Conservation (phyloP, 768 basidiomycete genomes). For the Boletus pseudopeckii region DNA sequence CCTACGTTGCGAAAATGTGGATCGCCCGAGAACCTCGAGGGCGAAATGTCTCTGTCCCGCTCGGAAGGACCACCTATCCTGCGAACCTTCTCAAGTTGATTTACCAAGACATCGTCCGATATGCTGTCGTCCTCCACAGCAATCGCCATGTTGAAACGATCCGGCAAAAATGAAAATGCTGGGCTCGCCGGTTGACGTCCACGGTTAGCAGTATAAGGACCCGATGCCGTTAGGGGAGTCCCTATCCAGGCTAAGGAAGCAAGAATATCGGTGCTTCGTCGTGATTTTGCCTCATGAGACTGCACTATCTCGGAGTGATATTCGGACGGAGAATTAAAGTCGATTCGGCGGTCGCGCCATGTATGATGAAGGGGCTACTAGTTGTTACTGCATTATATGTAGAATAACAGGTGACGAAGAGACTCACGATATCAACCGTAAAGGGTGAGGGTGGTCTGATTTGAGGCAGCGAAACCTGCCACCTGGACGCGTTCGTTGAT, state of each 20-base stretch:
- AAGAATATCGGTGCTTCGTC: conserved; percentile 24
- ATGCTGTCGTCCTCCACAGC: conserved; percentile 49
- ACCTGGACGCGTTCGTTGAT: not conserved
- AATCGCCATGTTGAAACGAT: conserved; percentile 35
- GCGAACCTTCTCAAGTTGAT: conserved; percentile 45
- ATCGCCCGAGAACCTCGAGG: not conserved
- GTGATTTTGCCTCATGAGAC: conserved; percentile 1
- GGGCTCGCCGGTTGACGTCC: not conserved
- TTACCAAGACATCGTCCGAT: conserved; percentile 48
- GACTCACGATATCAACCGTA: conserved; percentile 25
- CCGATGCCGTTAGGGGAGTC: not conserved
- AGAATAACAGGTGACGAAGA: not conserved
- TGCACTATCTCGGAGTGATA: not conserved
- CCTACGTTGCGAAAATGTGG: not conserved
- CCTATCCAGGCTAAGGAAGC: conserved; percentile 36
- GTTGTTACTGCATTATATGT: conserved; percentile 11
- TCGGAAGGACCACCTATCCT: conserved; percentile 13
- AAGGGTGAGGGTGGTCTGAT: conserved; percentile 27
- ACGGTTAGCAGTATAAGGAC: not conserved
- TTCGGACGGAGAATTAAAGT: conserved; percentile 11
- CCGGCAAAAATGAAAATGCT: not conserved
- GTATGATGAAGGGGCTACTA: conserved; percentile 28
- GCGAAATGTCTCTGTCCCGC: not conserved
- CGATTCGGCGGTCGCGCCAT: conserved; percentile 26
- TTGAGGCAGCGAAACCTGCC: conserved; percentile 17